Base-by-base conservation (phyloP, 345 rosid species). In the Citrus hindsii region DNA sequence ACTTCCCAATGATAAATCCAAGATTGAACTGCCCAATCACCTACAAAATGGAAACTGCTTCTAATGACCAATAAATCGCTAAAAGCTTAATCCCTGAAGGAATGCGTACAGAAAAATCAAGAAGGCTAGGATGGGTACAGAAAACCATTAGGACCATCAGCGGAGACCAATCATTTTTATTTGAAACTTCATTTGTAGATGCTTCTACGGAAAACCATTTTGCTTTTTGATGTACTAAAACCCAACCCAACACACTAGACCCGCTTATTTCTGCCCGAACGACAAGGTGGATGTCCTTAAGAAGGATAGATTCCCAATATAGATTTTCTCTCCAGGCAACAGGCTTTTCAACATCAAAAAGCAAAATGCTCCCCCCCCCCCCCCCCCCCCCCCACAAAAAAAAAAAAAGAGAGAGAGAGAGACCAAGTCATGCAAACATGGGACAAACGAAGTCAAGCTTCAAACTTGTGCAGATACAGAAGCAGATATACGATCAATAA, bases 21-120 rank as follows among this genome's bases (percentile, higher is more conserved):
- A 92, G 98, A 86, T 96, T 96, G 84, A 96, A 96, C 77, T 96
- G 99, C 38, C 99, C 99, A 65, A 96, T 85, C 70, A 96, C 99
- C 99, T 94, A 77, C 8, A 59, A 69, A 77, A 80, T 32, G 60
- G 33, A 33, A 82, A 77, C 22, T 59, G 76, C 22, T 63, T n/a
- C 27, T 69, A 56, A 59, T 71, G 18, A 53, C 58, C 62, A 65
- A 19, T 67, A 62, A 62, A 60, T 71, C 19, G 7, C 61, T 13
- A 35, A 12, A 75, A 28, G 48, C 62, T 62, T 75, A 22, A 63
- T 64, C 70, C 64, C 53, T 27, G 37, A 75, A 18, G 59, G 65
- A 46, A 73, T 58, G 75, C 27, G 51, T 35, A 60, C 14, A 16
- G 69, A 27, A 67, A 58, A 80, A 56, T 78, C 48, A 70, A n/a